Evolutionary conservation across 2,329 filamentous ascomycete species (phyloP).

Genomic region (Neophaeococcomyces aloes): DNA sequence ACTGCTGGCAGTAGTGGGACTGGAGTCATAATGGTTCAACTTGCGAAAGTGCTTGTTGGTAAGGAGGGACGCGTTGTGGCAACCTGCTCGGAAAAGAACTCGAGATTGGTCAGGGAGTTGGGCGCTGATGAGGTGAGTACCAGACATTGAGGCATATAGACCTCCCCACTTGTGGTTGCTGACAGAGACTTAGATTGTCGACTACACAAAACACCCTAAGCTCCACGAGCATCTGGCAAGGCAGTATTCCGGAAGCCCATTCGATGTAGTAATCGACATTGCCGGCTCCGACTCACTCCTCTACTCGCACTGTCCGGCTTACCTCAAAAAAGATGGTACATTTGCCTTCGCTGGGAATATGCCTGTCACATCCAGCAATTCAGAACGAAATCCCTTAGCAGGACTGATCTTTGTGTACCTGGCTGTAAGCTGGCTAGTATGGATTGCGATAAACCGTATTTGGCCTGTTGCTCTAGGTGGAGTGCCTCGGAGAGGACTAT

Average conservation of each 20-base stretch:
- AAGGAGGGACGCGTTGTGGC: slow-evolving; percentile 6
- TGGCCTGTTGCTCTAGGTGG: slow-evolving; percentile 9
- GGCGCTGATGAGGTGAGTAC: slow-evolving; percentile 12
- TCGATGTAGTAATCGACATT: slow-evolving; percentile 12
- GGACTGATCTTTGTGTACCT: slow-evolving; percentile 1
- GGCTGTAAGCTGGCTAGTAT: background rate
- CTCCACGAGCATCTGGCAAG: slow-evolving; percentile 8
- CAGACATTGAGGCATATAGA: background rate
- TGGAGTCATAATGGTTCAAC: slow-evolving; percentile 6
- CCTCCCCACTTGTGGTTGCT: no score
- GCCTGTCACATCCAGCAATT: slow-evolving; percentile 2
- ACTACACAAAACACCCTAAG: slow-evolving; percentile 7
- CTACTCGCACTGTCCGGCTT: slow-evolving; percentile 7
- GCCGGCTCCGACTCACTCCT: slow-evolving; percentile 4
- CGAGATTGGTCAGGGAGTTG: slow-evolving; percentile 4
- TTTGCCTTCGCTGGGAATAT: slow-evolving; percentile 10
- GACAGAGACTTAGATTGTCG: slow-evolving; percentile 1
- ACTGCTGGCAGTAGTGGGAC: slow-evolving; percentile 7
- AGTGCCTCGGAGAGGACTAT: slow-evolving; percentile 7
- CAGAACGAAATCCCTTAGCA: background rate
- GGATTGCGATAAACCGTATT: background rate
- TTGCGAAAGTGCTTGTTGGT: slow-evolving; percentile 7
- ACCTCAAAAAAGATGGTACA: slow-evolving; percentile 8
- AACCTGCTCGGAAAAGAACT: slow-evolving; percentile 8
- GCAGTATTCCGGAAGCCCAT: slow-evolving; percentile 5